Percentiles rank a stretch among this genome's conserved stretches.
These are phyloP conservation scores for Breviolum minutum DNA, from an alignment of 73 alveolate genomes.

Conservation along the genomic window DNA sequence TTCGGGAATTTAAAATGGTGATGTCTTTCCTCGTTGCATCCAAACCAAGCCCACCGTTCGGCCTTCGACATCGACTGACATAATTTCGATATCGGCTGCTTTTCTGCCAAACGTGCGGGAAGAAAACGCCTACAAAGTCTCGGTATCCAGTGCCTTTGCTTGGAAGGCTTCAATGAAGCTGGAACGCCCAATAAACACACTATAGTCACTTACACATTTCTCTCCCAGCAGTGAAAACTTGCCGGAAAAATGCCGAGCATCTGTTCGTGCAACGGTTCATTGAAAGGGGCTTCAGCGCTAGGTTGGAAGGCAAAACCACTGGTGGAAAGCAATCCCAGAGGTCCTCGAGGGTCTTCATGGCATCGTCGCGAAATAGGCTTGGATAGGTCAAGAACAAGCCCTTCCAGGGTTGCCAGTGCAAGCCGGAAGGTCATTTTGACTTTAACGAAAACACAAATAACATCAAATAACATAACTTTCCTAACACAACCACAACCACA, in stretches of 20 bases:
- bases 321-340: constrained; percentile 51
- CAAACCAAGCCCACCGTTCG: neutral
- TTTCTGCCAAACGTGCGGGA: constrained; percentile 68
- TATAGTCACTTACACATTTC: too few species aligned
- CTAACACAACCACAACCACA: too few species aligned
- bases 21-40: neutral
- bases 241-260: neutral
- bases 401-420: neutral
- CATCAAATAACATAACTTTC: too few species aligned
- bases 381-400: neutral
- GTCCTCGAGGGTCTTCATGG: neutral
- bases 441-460: too few species aligned
- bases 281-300: neutral
- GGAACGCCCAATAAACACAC: neutral
- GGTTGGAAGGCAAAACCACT: neutral
- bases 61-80: constrained; percentile 40
- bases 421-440: neutral
- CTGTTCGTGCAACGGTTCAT: constrained; percentile 23
- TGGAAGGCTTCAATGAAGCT: neutral
- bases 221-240: too few species aligned
- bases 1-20: neutral
- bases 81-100: neutral
- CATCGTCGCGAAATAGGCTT: neutral
- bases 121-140: constrained; percentile 77
- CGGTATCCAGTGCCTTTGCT: constrained; percentile 19